Conservation (phyloP, 83 land plant genomes). For the Thuja plicata region DNA sequence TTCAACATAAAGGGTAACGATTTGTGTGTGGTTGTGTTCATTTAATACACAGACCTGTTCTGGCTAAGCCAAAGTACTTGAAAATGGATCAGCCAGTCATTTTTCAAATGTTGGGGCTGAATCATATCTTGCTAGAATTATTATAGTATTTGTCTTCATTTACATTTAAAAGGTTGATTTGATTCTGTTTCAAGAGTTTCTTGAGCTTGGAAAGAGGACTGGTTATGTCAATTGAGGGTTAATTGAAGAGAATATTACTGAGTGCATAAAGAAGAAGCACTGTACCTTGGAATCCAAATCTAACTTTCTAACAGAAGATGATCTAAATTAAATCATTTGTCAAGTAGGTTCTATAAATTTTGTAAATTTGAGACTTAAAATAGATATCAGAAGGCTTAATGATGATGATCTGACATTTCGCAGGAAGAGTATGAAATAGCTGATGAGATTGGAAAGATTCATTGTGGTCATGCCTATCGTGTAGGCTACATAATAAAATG, state of each 20-base stretch:
- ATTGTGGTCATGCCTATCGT: conserved; percentile 75
- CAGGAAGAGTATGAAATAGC: conserved; percentile 77
- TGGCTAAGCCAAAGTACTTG: background rate
- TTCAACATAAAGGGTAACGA: background rate
- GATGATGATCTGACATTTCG: background rate
- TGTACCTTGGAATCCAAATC: conserved; percentile 18
- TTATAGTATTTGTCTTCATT: background rate
- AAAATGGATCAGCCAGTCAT: background rate
- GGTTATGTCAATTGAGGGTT: conserved; percentile 74
- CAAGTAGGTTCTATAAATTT: conserved; percentile 36
- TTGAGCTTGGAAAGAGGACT: conserved; percentile 69
- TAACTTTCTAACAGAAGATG: conserved; percentile 25
- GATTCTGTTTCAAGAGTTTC: conserved; percentile 43
- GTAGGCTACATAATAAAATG: conserved; percentile 69
- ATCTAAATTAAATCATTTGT: conserved; percentile 68
- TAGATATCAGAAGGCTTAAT: background rate
- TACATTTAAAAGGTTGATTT: background rate
- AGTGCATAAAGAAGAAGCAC: conserved; percentile 41
- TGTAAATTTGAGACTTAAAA: conserved; percentile 1
- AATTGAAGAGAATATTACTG: conserved; percentile 52
- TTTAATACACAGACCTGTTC: background rate
- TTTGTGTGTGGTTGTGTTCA: background rate
- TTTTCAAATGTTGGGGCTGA: background rate
- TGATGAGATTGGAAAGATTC: conserved; percentile 68
- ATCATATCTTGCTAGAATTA: background rate